Evolutionary conservation across 441 rosid species (phyloP).

Genomic region (Viola pubescens): DNA sequence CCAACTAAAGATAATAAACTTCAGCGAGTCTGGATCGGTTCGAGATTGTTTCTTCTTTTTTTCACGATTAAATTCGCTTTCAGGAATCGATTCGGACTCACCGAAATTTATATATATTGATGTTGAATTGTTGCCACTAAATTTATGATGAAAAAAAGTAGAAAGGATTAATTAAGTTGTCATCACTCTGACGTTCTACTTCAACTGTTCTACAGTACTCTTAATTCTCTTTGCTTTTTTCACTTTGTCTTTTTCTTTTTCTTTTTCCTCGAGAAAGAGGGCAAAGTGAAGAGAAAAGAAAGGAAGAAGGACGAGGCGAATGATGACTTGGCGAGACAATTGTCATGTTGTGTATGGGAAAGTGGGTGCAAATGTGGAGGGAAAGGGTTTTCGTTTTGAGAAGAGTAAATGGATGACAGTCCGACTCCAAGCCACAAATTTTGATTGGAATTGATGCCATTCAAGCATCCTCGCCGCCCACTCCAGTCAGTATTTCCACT

Average conservation of each 20-base stretch:
- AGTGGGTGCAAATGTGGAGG: slow-evolving; percentile 47
- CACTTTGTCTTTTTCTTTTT: slow-evolving; percentile 16
- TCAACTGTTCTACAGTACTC: slow-evolving; percentile 23
- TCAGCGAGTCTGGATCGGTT: slow-evolving; percentile 7
- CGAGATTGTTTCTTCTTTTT: no score
- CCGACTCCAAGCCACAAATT: slow-evolving; percentile 23
- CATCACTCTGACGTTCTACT: slow-evolving; percentile 25
- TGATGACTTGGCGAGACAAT: slow-evolving; percentile 50
- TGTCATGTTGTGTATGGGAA: slow-evolving; percentile 66
- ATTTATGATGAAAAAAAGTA: no score
- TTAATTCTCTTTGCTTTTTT: slow-evolving; percentile 40
- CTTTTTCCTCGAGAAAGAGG: slow-evolving; percentile 37
- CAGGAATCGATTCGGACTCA: no score
- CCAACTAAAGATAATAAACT: slow-evolving; percentile 28
- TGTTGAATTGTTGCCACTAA: no score
- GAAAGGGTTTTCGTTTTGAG: slow-evolving; percentile 23
- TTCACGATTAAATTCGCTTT: no score
- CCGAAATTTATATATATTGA: no score
- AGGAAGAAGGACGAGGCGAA: slow-evolving; percentile 25
- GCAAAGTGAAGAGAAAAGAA: slow-evolving; percentile 4
- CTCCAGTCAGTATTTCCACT: background rate
- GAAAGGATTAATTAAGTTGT: slow-evolving; percentile 1
- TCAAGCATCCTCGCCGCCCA: slow-evolving; percentile 29
- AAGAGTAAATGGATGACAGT: slow-evolving; percentile 57
- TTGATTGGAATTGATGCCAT: slow-evolving; percentile 38